These are phyloP conservation scores for Ricinus communis DNA, from an alignment of 345 rosid species.

Conservation along the genomic window DNA sequence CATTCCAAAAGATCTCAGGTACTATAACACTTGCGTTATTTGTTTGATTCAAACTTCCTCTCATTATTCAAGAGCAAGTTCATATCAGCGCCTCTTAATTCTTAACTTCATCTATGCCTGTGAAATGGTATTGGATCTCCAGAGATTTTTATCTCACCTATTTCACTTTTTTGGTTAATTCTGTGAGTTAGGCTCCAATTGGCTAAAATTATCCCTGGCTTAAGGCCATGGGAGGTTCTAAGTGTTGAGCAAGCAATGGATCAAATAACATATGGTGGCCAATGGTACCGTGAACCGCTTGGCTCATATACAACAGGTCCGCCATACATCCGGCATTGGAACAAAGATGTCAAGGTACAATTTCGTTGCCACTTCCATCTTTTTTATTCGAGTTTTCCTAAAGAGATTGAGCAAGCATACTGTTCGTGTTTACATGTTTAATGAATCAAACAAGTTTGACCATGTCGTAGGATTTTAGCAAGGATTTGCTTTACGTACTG, in stretches of 20 bases:
- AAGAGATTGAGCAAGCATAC: not conserved
- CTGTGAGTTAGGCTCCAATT: slow-evolving; percentile 47
- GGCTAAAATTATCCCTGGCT: slow-evolving; percentile 70
- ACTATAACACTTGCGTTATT: slow-evolving; percentile 7
- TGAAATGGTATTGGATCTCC: not conserved
- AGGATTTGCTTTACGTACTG: too few relatives aligned
- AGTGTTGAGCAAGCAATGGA: slow-evolving; percentile 96
- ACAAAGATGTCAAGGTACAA: slow-evolving; percentile 54
- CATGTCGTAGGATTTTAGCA: not conserved
- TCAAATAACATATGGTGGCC: slow-evolving; percentile 73
- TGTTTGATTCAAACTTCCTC: slow-evolving; percentile 9
- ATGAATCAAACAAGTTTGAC: not conserved
- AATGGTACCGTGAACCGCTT: slow-evolving; percentile 90
- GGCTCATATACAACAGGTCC: slow-evolving; percentile 75
- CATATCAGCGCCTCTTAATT: not conserved
- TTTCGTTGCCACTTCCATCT: slow-evolving; percentile 2
- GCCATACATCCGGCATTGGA: slow-evolving; percentile 72
- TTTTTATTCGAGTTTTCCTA: not conserved
- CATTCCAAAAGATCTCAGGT: slow-evolving; percentile 86
- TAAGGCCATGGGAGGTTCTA: slow-evolving; percentile 98
- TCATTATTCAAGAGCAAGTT: not conserved
- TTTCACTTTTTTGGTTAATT: slow-evolving; percentile 11
- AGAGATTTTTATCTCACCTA: not conserved
- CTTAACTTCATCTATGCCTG: not conserved
- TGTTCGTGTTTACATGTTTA: not conserved